Base-by-base conservation (phyloP, 495 filamentous ascomycete species). In the Penicillium odoratum region DNA sequence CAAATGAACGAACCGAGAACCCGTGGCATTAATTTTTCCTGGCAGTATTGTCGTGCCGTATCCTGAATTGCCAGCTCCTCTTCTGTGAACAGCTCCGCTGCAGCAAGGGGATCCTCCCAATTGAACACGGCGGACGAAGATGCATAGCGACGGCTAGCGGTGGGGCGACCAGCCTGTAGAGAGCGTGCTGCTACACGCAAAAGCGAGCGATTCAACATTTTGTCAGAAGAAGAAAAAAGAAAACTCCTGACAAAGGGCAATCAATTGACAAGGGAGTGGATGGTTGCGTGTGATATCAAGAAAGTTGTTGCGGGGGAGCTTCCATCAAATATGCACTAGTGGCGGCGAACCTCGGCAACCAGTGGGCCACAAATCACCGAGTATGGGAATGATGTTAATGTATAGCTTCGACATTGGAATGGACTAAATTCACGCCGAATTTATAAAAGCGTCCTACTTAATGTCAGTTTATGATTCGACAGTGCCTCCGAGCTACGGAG, bases 61-160 rank as follows among this genome's bases (percentile, higher is more conserved):
- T 96, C 92, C 28, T 88, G 81, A 51, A 98, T 89, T 10, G 92
- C 91, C 60, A 93, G 65, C 71, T 98, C 94, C 55, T 98, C 95
- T 64, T 93, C 88, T 10, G 91, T 95, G 60, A 89, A 84, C 28
- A 93, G 73, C 58, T 84, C 87, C 58, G 83, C 85, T 10, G 88
- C 80, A 29, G 76, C 81, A 36, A 98, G 79, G 11, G 94, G 94
- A 69, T 98, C 95, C 67, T 95, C 82, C 95, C 94, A 98, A 70
- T 93, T 84, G 72, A 97, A 97, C 13, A 77, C 67, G 38, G 78
- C 83, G 33, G 82, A 75, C 54, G 83, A 21, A 21, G 21, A 83
- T 18, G 74, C 76, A 73, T 75, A 75, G 42, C 81, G 75, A 53
- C 73, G 72, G 58, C 57, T 60, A 48, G 60, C 55, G 21, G 57